Evolutionary conservation across 805 yeast species (phyloP), one percentile per base, ranked within the genome.

Genomic region (Yamadazyma tumulicola): DNA sequence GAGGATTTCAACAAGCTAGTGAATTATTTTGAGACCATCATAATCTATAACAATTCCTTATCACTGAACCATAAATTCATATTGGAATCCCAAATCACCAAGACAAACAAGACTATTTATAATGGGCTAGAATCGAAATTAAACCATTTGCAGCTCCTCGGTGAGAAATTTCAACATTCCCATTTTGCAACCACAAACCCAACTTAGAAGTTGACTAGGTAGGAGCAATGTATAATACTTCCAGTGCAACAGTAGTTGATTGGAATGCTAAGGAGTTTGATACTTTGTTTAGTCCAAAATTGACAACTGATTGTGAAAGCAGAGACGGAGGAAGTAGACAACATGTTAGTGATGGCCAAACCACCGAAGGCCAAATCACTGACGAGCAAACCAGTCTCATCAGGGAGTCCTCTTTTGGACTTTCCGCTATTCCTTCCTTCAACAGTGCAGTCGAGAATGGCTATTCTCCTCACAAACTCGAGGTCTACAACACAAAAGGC

Each of bases 11-110:
- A 47, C 29, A 31, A 54, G 42, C 36, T 62, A 11, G 31, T 49
- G 5, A 40, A 39, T 2, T 46, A 49, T 16, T 73, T 69, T 46
- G 54, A 57, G 26, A 41, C 54, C 0, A 32, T 59, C n/a, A 38
- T 57, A 12, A 28, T 43, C 9, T 43, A 33, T 21, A 37, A 32
- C 22, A 41, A 43, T 19, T 19, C 29, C 10, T 19, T 30, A 10
- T 3, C 6, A 6, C 23, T 25, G 3, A 20, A 14, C n/a, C 19
- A 7, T 19, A 31, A 37, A 29, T 26, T 27, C 16, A n/a, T 26
- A 3, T 26, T 31, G 23, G 39, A 35, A 18, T n/a, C 12, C n/a
- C 27, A 35, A 12, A 19, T 26, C n/a, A 21, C 2, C 17, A 20
- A 19, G 4, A 6, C 9, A 4, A 17, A n/a, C 14, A 25, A 15